Conservation (phyloP, 176 grass and related monocot genomes). For the Musa acuminata region DNA sequence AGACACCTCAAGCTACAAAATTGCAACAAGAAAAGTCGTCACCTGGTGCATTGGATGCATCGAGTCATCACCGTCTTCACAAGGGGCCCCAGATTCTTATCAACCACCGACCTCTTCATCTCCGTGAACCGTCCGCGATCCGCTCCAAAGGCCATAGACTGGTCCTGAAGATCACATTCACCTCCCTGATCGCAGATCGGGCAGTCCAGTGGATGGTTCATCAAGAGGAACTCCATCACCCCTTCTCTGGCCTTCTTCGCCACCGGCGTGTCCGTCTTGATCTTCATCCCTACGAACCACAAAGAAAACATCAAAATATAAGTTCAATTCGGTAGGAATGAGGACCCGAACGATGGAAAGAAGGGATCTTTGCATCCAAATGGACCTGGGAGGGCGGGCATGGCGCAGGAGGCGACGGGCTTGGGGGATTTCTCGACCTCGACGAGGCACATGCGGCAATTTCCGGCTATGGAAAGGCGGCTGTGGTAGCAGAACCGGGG, state of each 20-base stretch:
- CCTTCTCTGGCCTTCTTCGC: conserved; percentile 99
- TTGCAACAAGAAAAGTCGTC: conserved; percentile 8
- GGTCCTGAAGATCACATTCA: conserved; percentile 93
- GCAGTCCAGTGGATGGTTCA: conserved; percentile 96
- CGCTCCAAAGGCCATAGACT: conserved; percentile 93
- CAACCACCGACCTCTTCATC: conserved; percentile 93
- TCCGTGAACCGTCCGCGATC: conserved; percentile 95
- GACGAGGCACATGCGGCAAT: conserved; percentile 99
- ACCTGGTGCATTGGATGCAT: conserved; percentile 99
- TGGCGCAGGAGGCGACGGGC: conserved; percentile 96
- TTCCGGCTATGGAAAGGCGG: conserved; percentile 75
- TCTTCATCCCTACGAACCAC: conserved; percentile 81
- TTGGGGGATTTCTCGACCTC: conserved; percentile 99
- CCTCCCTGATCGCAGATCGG: conserved; percentile 98
- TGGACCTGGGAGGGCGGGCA: conserved; percentile 85
- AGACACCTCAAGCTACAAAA: neutral
- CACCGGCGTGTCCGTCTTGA: conserved; percentile 85
- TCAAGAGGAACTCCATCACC: conserved; percentile 97
- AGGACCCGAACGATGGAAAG: neutral
- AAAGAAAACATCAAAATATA: neutral
- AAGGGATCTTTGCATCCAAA: neutral
- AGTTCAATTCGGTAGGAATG: neutral
- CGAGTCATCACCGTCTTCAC: conserved; percentile 99
- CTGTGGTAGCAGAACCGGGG: conserved; percentile 98
- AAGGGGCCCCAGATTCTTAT: conserved; percentile 92